phyloP scores from a whole-genome alignment of 2,329 filamentous ascomycete species.

The Dactylellina sp. region DNA sequence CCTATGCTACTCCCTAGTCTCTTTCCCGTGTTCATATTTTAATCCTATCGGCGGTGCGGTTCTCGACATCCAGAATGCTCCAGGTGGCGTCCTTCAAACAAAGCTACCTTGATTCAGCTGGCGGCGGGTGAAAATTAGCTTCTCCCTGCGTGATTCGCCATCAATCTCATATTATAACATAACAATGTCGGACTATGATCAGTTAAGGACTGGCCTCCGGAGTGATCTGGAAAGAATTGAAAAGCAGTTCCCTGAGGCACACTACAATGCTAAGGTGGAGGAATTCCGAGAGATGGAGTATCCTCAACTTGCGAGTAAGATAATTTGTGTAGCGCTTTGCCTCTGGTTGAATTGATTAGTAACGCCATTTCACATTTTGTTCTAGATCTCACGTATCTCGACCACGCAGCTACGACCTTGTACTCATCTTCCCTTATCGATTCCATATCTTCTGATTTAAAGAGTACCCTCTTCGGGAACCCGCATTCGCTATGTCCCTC shows the following conservation, averaged over 20 bases:
- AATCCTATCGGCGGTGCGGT: conserved; percentile 6
- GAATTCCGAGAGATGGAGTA: conserved; percentile 64
- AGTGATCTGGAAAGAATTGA: conserved; percentile 25
- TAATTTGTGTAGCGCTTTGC: conserved; percentile 5
- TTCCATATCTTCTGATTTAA: conserved; percentile 70
- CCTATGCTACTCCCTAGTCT: too few relatives aligned
- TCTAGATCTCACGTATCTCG: conserved; percentile 67
- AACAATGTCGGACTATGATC: conserved; percentile 18
- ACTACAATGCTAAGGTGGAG: conserved; percentile 62
- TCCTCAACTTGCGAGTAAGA: conserved; percentile 64
- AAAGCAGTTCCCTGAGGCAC: conserved; percentile 10
- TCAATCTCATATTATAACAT: background rate
- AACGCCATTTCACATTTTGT: conserved; percentile 33
- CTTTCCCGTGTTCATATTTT: background rate
- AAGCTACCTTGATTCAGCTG: conserved; percentile 28
- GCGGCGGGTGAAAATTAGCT: conserved; percentile 16
- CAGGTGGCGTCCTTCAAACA: conserved; percentile 24
- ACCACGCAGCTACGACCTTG: conserved; percentile 71
- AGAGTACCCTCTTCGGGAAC: conserved; percentile 73
- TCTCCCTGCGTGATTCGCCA: conserved; percentile 6
- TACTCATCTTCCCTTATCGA: conserved; percentile 72
- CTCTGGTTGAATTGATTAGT: conserved; percentile 10
- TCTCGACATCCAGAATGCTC: conserved; percentile 48
- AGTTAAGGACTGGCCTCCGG: conserved; percentile 15
- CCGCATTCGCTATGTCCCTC: conserved; percentile 75